A percentile compares a stretch with the other conserved stretches of the same genome.
phyloP scores from a whole-genome alignment of 192 early-diverging fungal genomes.

The Coemansia sp. region DNA sequence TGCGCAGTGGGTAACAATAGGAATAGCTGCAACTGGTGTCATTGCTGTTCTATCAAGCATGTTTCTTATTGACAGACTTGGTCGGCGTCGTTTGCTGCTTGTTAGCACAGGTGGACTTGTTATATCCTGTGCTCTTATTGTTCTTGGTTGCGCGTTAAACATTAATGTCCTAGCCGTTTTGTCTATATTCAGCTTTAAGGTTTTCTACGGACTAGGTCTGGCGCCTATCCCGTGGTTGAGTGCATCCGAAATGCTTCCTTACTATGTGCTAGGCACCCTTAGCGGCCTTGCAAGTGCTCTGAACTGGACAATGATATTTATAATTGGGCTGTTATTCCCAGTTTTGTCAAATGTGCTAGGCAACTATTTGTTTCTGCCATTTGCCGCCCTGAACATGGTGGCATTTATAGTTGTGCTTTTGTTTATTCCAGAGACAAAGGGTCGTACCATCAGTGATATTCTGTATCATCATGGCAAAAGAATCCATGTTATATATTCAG shows the following conservation, averaged over 20 bases:
- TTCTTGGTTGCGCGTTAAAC: slow-evolving; percentile 56
- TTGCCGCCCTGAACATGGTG: slow-evolving; percentile 58
- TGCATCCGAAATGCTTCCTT: slow-evolving; percentile 73
- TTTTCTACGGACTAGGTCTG: slow-evolving; percentile 70
- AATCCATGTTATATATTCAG: slow-evolving; percentile 31
- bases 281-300: slow-evolving; percentile 66
- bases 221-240: slow-evolving; percentile 81
- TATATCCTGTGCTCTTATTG: slow-evolving; percentile 56
- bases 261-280: slow-evolving; percentile 67
- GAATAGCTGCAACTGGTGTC: slow-evolving; percentile 35
- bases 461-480: slow-evolving; percentile 30
- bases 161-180: slow-evolving; percentile 52
- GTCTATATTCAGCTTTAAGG: slow-evolving; percentile 66
- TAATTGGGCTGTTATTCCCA: slow-evolving; percentile 60
- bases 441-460: slow-evolving; percentile 65
- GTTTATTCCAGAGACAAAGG: slow-evolving; percentile 79
- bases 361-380: slow-evolving; percentile 59
- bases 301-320: slow-evolving; percentile 70
- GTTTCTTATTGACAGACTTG: slow-evolving; percentile 66
- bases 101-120: slow-evolving; percentile 60
- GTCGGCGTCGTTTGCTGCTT: slow-evolving; percentile 66
- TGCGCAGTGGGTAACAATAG: slow-evolving; percentile 49
- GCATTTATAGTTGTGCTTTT: slow-evolving; percentile 62
- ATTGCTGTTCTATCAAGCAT: slow-evolving; percentile 31
- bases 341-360: slow-evolving; percentile 31